Base-by-base conservation (phyloP, 495 filamentous ascomycete species). In the Penicillium waksmanii region DNA sequence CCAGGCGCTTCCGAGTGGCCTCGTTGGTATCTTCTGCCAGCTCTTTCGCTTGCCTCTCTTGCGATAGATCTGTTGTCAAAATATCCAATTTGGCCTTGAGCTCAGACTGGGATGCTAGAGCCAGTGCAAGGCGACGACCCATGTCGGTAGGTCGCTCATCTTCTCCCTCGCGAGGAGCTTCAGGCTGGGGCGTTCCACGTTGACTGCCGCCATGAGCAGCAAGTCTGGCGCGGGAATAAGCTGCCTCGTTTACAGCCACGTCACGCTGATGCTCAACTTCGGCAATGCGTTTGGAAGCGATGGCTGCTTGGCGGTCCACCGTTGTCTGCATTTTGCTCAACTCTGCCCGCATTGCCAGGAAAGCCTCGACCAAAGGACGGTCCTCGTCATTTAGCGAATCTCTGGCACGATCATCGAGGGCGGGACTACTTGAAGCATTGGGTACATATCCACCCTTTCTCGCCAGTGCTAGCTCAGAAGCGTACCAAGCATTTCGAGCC, bases 401-500 rank as follows among this genome's bases (percentile, higher is more conserved):
- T 4, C 85, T 81, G 8, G 82, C 83, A 51, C 87, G 84, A 56
- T 90, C 86, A 58, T 98, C 93, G 43, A 97, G 77, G 1, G 85
- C 80, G 23, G 92, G 88, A 65, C 82, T 91, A 47, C 86, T 82
- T 12, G 90, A 86, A 1, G 87, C 71, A 63, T 85, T 92, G 13
- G 90, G 85, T 9, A 84, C 80, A 67, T 97, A 98, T 8, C 95
- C 95, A 10, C 89, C 86, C 73, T 96, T 93, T 48, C 88, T 85
- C 3, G 95, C 95, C 55, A 98, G 73, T 15, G 95, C 91, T 31
- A 99, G 77, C 72, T 99, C 95, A 2, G 94, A 96, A 7, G 92
- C 92, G 74, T 95, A 97, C 95, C 95, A 99, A 1, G 94, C 93
- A 71, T 96, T 98, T 23, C 89, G 87, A 63, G 87, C 91, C 68